Percentiles rank a stretch among this genome's conserved stretches.
Conservation (phyloP, 768 basidiomycete genomes). For the Dacryopinax primogenitus region DNA sequence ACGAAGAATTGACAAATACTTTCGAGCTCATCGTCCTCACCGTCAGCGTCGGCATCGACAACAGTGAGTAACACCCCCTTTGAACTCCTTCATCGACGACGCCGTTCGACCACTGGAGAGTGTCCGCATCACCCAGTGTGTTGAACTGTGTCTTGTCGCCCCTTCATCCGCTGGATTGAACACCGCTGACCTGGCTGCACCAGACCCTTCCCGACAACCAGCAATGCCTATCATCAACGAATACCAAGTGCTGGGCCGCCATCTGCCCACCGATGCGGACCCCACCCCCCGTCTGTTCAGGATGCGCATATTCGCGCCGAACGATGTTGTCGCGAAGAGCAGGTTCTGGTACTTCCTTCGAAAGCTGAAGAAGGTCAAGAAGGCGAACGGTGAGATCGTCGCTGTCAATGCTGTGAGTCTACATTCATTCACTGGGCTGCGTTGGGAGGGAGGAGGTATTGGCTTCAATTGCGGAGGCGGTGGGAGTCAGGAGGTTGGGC, state of each 20-base stretch:
- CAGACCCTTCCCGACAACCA: constrained; percentile 6
- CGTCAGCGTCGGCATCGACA: constrained; percentile 7
- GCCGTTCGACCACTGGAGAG: neutral
- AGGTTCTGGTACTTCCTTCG: constrained; percentile 99
- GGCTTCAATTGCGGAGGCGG: no score
- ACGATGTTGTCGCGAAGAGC: constrained; percentile 97
- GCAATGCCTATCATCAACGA: constrained; percentile 45
- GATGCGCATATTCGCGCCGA: constrained; percentile 98
- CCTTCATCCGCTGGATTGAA: neutral
- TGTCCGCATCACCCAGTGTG: neutral
- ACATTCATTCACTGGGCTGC: neutral
- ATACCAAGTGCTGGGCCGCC: constrained; percentile 95
- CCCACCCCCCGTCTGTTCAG: constrained; percentile 97
- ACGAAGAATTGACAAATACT: constrained; percentile 5
- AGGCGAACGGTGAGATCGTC: constrained; percentile 97
- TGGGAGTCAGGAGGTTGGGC: no score
- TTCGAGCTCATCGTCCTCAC: constrained; percentile 7
- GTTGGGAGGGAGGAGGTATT: constrained; percentile 50
- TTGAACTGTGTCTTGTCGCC: neutral
- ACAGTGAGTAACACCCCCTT: neutral
- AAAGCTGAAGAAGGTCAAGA: constrained; percentile 98
- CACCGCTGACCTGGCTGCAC: constrained; percentile 7
- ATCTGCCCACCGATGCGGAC: constrained; percentile 85
- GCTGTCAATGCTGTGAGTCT: constrained; percentile 89
- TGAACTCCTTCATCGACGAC: neutral